Conservation (phyloP, 1,284 basidiomycete species). For the Ceratobasidium theobromae region DNA sequence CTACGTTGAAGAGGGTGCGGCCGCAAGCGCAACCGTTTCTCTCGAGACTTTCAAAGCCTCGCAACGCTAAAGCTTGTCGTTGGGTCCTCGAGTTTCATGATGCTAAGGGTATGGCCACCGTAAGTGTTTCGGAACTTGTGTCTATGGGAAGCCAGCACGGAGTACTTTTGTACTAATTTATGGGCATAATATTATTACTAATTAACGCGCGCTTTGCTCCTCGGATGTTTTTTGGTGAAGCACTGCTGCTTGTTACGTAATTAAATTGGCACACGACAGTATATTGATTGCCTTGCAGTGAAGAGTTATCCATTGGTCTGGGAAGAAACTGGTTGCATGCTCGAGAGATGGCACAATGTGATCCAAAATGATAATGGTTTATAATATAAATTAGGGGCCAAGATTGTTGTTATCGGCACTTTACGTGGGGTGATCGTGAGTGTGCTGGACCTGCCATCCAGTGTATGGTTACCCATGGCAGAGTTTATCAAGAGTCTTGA, state of each 20-base stretch:
- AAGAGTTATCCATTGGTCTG: conserved; percentile 1
- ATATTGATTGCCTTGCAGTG: neutral
- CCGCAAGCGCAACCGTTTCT: neutral
- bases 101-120: neutral
- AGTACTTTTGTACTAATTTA: neutral
- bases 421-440: neutral
- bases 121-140: neutral
- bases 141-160: neutral
- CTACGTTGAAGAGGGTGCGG: neutral
- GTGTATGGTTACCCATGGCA: neutral
- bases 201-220: neutral
- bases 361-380: neutral
- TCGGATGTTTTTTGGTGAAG: conserved; percentile 1
- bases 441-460: neutral
- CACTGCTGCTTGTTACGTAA: neutral
- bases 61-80: neutral
- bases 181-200: conserved; percentile 5
- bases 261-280: neutral
- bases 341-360: neutral
- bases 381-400: neutral
- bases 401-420: neutral
- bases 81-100: neutral
- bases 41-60: neutral
- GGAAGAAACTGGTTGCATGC: neutral
- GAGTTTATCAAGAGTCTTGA: neutral